These are phyloP conservation scores for Cladosporium oxysporum DNA, from an alignment of 2,329 filamentous ascomycete genomes.

Conservation along the genomic window DNA sequence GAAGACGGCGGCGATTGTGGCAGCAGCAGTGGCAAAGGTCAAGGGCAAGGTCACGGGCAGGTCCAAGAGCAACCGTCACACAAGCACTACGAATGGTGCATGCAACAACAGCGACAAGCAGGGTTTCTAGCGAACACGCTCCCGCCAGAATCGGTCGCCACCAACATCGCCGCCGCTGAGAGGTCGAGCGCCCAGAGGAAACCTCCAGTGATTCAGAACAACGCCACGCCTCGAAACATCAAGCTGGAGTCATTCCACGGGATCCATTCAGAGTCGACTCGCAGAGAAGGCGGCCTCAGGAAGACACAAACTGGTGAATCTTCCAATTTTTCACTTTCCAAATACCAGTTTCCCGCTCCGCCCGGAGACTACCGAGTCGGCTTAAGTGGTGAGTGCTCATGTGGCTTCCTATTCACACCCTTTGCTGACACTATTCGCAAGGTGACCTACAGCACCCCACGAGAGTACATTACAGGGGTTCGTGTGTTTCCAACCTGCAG, in stretches of 20 bases:
- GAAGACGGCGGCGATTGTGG: neutral
- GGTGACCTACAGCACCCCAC: slow-evolving; percentile 28
- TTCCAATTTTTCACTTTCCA: slow-evolving; percentile 32
- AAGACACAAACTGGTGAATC: slow-evolving; percentile 6
- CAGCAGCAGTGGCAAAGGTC: slow-evolving; percentile 1
- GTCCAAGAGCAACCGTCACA: neutral
- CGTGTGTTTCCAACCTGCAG: neutral
- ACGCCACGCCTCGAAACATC: neutral
- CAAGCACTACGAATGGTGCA: slow-evolving; percentile 14
- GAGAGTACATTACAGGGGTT: slow-evolving; percentile 32
- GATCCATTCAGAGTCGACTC: slow-evolving; percentile 10
- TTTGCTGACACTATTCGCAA: neutral
- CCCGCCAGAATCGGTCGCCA: neutral
- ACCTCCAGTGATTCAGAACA: neutral
- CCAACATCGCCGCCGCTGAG: neutral
- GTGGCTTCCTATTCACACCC: neutral
- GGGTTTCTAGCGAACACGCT: neutral
- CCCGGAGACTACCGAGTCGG: slow-evolving; percentile 32
- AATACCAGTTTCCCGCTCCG: slow-evolving; percentile 34
- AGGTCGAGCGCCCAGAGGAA: neutral
- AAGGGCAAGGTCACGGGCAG: neutral
- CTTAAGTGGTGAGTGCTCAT: slow-evolving; percentile 30
- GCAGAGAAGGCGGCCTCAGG: slow-evolving; percentile 15
- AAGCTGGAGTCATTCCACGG: slow-evolving; percentile 6
- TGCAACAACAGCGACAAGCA: slow-evolving; percentile 5